These are phyloP conservation scores for Kwoniella sp. DNA, from an alignment of 768 basidiomycete genomes.

Conservation along the genomic window DNA sequence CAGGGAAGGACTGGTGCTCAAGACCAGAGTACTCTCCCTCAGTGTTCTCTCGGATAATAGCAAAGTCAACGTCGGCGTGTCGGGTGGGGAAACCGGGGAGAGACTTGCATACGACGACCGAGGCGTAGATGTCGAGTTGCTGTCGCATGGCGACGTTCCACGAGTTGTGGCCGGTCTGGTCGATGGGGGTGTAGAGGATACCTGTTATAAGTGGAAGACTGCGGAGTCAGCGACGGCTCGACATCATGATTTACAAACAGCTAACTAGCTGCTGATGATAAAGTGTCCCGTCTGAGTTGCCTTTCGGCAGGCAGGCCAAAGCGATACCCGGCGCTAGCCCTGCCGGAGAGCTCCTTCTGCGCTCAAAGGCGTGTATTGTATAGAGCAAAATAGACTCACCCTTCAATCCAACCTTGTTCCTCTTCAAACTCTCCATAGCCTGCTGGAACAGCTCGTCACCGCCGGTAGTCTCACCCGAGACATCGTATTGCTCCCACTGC, in stretches of 20 bases:
- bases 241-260: background rate
- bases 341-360: background rate
- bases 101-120: slow-evolving; percentile 96
- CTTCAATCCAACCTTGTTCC: slow-evolving; percentile 97
- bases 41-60: slow-evolving; percentile 99
- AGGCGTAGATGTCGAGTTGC: slow-evolving; percentile 96
- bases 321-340: background rate
- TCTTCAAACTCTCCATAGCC: slow-evolving; percentile 96
- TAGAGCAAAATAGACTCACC: slow-evolving; percentile 62
- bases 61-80: slow-evolving; percentile 95
- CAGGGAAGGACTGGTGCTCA: slow-evolving; percentile 90
- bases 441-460: slow-evolving; percentile 95
- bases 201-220: too few species aligned
- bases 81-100: slow-evolving; percentile 94
- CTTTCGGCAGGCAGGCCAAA: background rate
- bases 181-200: slow-evolving; percentile 97
- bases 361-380: background rate
- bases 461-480: slow-evolving; percentile 90
- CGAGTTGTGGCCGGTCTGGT: slow-evolving; percentile 92
- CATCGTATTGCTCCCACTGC: slow-evolving; percentile 98
- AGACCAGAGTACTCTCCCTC: slow-evolving; percentile 99
- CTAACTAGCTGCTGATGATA: too few species aligned
- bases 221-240: background rate
- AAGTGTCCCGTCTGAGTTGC: background rate
- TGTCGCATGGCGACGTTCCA: slow-evolving; percentile 99